These are phyloP conservation scores for Linum trigynum DNA, from an alignment of 345 rosid species.

Conservation along the genomic window DNA sequence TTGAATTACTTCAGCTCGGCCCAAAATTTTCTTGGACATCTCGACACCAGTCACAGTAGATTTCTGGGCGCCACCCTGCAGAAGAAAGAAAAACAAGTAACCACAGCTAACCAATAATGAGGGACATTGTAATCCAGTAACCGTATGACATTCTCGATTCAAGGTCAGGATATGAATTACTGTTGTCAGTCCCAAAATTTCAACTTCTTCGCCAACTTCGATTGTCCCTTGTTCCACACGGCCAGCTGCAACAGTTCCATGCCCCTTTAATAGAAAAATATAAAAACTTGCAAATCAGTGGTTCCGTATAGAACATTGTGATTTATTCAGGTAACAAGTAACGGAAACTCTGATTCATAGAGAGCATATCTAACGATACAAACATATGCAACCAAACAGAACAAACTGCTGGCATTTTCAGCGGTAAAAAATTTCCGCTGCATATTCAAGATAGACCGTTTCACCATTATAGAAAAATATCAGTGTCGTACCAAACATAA, in stretches of 20 bases:
- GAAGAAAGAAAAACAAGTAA: conserved; percentile 2
- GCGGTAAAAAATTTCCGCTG: too few relatives aligned
- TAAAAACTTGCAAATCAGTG: neutral
- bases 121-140: neutral
- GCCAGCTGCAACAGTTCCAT: conserved; percentile 98
- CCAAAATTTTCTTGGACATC: conserved; percentile 98
- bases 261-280: conserved; percentile 44
- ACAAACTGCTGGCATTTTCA: neutral
- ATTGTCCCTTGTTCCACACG: conserved; percentile 89
- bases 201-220: conserved; percentile 99
- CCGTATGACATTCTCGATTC: neutral
- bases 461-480: too few relatives aligned
- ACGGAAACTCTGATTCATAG: too few relatives aligned
- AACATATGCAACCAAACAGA: neutral
- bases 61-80: conserved; percentile 70
- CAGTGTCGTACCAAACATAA: too few relatives aligned
- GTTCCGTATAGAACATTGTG: neutral
- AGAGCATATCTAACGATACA: neutral
- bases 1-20: conserved; percentile 81
- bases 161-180: conserved; percentile 28
- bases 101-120: neutral
- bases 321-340: too few relatives aligned
- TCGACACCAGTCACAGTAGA: conserved; percentile 90
- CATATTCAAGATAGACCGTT: too few relatives aligned
- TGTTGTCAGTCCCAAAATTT: conserved; percentile 68